These are phyloP conservation scores for Ligustrum vulgare DNA, from an alignment of 257 asterid genomes.

Conservation along the genomic window DNA sequence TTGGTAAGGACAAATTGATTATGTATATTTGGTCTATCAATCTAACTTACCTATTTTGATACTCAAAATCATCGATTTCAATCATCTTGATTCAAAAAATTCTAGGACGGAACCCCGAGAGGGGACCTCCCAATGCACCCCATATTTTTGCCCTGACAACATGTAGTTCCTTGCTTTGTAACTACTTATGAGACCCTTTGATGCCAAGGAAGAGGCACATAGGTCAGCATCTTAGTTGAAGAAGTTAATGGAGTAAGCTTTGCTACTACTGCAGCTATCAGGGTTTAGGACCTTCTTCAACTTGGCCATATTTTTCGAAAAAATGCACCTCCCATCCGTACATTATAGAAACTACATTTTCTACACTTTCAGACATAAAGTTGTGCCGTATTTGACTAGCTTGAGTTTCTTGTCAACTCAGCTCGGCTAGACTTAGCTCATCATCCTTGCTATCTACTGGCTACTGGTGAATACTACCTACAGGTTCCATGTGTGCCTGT, in stretches of 20 bases:
- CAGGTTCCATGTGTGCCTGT: slow-evolving; percentile 62
- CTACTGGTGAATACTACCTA: slow-evolving; percentile 40
- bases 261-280: slow-evolving; percentile 89
- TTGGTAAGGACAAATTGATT: too few species aligned
- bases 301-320: slow-evolving; percentile 39
- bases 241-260: slow-evolving; percentile 80
- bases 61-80: too few species aligned
- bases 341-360: slow-evolving; percentile 57
- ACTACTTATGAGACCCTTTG: slow-evolving; percentile 75
- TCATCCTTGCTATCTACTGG: slow-evolving; percentile 32
- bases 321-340: slow-evolving; percentile 54
- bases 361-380: slow-evolving; percentile 30
- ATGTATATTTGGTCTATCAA: too few species aligned
- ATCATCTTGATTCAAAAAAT: too few species aligned
- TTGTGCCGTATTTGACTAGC: slow-evolving; percentile 35
- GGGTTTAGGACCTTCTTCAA: slow-evolving; percentile 54
- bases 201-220: slow-evolving; percentile 77
- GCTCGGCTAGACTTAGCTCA: slow-evolving; percentile 32
- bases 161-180: too few species aligned
- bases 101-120: too few species aligned
- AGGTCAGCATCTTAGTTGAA: slow-evolving; percentile 82
- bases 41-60: too few species aligned
- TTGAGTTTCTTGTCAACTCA: slow-evolving; percentile 31
- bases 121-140: too few species aligned
- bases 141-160: too few species aligned